phyloP scores from a whole-genome alignment of 129 eudicot species.

The Flaveria trinervia region DNA sequence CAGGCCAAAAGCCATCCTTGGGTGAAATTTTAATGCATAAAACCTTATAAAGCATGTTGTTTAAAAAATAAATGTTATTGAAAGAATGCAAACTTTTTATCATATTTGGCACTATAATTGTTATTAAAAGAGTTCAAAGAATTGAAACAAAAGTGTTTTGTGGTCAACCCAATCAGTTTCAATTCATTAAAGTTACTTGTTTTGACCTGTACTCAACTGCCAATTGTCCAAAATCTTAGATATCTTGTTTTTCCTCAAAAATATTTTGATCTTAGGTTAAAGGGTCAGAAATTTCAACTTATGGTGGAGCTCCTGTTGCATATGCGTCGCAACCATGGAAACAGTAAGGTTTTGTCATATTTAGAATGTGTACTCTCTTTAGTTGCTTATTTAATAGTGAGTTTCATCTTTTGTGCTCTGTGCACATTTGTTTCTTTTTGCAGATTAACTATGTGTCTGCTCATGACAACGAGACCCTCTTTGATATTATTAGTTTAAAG shows the following conservation, averaged over 20 bases:
- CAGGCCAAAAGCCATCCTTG: background rate
- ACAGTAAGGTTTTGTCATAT: slow-evolving; percentile 54
- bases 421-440: slow-evolving; percentile 3
- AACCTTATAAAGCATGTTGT: background rate
- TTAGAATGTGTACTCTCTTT: background rate
- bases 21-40: slow-evolving; percentile 5
- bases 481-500: slow-evolving; percentile 90
- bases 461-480: slow-evolving; percentile 96
- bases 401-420: slow-evolving; percentile 10
- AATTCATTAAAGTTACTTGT: background rate
- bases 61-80: background rate
- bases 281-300: slow-evolving; percentile 73
- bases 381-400: background rate
- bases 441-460: slow-evolving; percentile 96
- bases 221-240: background rate
- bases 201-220: background rate
- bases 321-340: slow-evolving; percentile 74
- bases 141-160: background rate
- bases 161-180: background rate
- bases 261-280: slow-evolving; percentile 50
- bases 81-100: background rate
- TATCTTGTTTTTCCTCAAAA: background rate
- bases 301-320: slow-evolving; percentile 74
- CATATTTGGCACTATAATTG: background rate
- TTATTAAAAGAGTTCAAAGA: background rate